Base-by-base conservation (phyloP, 2,329 filamentous ascomycete genomes). In the Zalaria obscura region DNA sequence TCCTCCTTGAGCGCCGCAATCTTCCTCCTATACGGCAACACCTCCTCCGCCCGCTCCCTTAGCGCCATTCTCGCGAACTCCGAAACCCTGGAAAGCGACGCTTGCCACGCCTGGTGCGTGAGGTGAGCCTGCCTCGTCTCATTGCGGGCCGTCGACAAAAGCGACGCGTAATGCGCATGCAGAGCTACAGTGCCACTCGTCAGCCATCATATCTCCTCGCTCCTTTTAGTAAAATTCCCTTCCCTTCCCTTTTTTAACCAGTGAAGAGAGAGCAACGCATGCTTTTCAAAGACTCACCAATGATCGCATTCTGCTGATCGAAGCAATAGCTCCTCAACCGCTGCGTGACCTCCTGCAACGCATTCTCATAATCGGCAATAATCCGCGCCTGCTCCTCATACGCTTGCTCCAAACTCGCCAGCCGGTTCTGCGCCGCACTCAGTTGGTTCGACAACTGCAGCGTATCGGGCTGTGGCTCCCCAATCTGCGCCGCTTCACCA, bases 101-200 rank as follows among this genome's bases (percentile, higher is more conserved):
- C 63, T 49, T 71, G 68, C 67, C 67, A 70, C 36, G 63, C 62
- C 38, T 66, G 62, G 43, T 70, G 66, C 43, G 65, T 64, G 18
- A 69, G 52, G 34, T 68, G 57, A 40, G 69, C 52, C 40, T 68
- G 60, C 45, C 69, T 59, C 35, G 60, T 64, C 36, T 64, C 63
- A 7, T 54, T 55, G 36, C 67, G 61, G 31, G 65, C 60, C 35
- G 61, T 51, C 25, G 67, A 59, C 7, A 70, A 54, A 5, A 69
- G 56, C 1, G 47, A 46, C 18, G 63, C 62, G 55, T 71, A 71
- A 55, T 70, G 66, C 40, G 64, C 62, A 49, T 70, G 66, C 5
- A 69, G 53, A 0, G 63, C 56, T 44, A 18, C 25, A 4, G 3
- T 2, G 8, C 7, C 7, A n/a, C 7, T 26, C 36, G 9, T 31